Conservation (phyloP, 805 yeast genomes). For the Starmerella bombi region DNA sequence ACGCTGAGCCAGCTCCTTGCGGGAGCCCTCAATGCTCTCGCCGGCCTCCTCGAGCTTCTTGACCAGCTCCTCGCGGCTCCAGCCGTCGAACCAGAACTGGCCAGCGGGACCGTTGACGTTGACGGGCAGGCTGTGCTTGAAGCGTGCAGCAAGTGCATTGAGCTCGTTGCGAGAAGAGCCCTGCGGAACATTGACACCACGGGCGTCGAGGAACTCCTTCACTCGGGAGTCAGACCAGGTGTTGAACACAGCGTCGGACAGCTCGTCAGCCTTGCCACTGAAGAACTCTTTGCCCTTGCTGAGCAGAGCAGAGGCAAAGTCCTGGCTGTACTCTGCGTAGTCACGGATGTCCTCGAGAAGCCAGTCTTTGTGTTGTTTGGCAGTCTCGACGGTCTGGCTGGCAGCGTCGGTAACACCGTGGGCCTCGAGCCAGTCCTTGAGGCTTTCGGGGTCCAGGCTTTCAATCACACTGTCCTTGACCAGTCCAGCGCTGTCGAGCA, state of each 20-base stretch:
- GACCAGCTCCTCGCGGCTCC: constrained; percentile 40
- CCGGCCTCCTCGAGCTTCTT: constrained; percentile 39
- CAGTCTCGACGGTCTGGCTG: constrained; percentile 22
- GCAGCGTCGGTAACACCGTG: constrained; percentile 25
- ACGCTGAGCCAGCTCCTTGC: constrained; percentile 35
- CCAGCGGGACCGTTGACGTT: constrained; percentile 35
- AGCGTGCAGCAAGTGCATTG: constrained; percentile 30
- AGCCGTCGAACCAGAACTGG: constrained; percentile 39
- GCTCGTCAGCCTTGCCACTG: constrained; percentile 4
- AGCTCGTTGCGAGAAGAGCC: constrained; percentile 30
- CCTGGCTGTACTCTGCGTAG: constrained; percentile 14
- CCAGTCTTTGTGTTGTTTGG: constrained; percentile 26
- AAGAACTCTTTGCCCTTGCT: constrained; percentile 20
- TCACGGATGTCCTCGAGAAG: constrained; percentile 23
- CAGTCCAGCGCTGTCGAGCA: constrained; percentile 29
- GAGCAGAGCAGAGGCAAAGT: constrained; percentile 9
- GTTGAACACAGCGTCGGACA: constrained; percentile 2
- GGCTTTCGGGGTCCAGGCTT: constrained; percentile 32
- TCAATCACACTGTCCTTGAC: constrained; percentile 30
- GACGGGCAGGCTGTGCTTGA: constrained; percentile 30
- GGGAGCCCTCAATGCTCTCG: constrained; percentile 31
- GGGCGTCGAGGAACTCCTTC: constrained; percentile 26
- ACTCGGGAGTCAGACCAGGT: constrained; percentile 28
- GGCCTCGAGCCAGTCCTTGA: constrained; percentile 33
- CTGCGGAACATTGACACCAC: constrained; percentile 27